Evolutionary conservation across 2,329 filamentous ascomycete genomes (phyloP).

Genomic region (Xylaria sp.): DNA sequence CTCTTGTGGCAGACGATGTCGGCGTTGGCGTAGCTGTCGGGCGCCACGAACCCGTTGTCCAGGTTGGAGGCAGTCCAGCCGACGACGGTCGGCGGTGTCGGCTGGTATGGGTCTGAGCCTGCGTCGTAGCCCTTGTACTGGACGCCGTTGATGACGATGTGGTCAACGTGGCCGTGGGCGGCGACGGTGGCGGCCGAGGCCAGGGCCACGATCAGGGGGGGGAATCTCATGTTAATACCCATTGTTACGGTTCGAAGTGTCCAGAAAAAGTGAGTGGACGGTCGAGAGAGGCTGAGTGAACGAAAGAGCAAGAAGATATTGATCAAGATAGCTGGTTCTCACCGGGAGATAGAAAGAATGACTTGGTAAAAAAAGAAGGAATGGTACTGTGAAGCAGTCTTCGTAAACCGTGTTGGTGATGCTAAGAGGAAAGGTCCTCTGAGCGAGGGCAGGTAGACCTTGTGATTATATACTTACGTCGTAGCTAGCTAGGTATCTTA

Average conservation of each 20-base stretch:
- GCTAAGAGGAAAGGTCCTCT: constrained; percentile 2
- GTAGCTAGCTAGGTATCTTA: background rate
- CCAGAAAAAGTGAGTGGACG: constrained; percentile 13
- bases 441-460: constrained; percentile 3
- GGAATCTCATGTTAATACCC: constrained; percentile 25
- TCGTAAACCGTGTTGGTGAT: constrained; percentile 25
- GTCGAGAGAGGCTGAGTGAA: constrained; percentile 13
- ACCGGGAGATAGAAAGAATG: constrained; percentile 32
- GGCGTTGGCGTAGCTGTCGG: constrained; percentile 43
- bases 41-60: constrained; percentile 52
- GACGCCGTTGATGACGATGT: constrained; percentile 48
- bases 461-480: constrained; percentile 23
- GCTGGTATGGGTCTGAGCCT: constrained; percentile 40
- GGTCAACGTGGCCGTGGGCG: constrained; percentile 47
- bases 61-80: constrained; percentile 48
- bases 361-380: constrained; percentile 26
- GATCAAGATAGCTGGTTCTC: constrained; percentile 34
- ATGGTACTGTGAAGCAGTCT: constrained; percentile 26
- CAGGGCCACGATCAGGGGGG: constrained; percentile 26
- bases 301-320: constrained; percentile 19
- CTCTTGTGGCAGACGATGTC: constrained; percentile 55
- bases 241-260: constrained; percentile 24
- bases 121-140: constrained; percentile 47
- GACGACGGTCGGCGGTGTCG: constrained; percentile 41
- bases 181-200: constrained; percentile 32